phyloP scores from a whole-genome alignment of 495 filamentous ascomycete species.

The Aspergillus avenaceus region DNA sequence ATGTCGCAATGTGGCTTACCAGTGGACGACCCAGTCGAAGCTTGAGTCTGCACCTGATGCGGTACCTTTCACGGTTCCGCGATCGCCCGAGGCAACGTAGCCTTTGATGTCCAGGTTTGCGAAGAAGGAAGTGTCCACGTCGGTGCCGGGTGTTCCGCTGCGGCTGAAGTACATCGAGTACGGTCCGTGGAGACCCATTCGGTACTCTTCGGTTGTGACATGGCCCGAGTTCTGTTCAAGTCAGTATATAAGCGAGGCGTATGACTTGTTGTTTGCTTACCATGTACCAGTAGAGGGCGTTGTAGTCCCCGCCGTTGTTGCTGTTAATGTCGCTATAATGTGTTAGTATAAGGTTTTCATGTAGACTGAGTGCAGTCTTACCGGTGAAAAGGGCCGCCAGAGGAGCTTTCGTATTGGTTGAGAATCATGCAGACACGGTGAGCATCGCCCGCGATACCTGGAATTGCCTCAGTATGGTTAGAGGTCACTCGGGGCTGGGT shows the following conservation, averaged over 20 bases:
- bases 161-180: conserved; percentile 60
- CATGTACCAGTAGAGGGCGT: conserved; percentile 67
- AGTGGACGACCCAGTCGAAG: conserved; percentile 54
- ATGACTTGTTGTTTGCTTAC: conserved; percentile 10
- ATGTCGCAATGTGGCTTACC: conserved; percentile 21
- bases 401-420: conserved; percentile 42
- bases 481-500: neutral
- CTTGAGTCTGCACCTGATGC: conserved; percentile 50
- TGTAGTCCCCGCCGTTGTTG: conserved; percentile 56
- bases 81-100: conserved; percentile 47
- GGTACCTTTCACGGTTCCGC: conserved; percentile 58
- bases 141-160: conserved; percentile 48
- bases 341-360: conserved; percentile 1
- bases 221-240: conserved; percentile 18
- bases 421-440: conserved; percentile 35
- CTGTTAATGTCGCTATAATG: conserved; percentile 57
- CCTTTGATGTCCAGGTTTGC: conserved; percentile 52
- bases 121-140: conserved; percentile 57
- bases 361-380: neutral
- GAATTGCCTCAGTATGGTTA: conserved; percentile 5
- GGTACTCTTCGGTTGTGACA: conserved; percentile 57
- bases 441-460: conserved; percentile 27
- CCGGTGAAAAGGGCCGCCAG: conserved; percentile 49
- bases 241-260: neutral
- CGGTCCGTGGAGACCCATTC: conserved; percentile 64